These are phyloP conservation scores for Hymenoscyphus occultus DNA, from an alignment of 2,329 filamentous ascomycete genomes.

Conservation along the genomic window DNA sequence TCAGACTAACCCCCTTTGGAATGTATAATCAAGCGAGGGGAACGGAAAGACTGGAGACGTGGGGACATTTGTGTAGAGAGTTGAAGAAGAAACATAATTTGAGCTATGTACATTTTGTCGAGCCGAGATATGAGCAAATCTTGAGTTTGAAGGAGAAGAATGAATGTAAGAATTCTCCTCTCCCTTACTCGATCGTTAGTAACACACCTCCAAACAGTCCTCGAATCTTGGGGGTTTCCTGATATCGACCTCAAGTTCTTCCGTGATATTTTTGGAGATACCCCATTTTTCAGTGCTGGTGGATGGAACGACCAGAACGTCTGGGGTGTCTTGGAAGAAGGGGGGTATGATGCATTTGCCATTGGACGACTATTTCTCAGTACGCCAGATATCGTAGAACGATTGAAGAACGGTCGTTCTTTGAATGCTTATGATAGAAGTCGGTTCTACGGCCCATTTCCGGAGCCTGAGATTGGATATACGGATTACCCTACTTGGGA, in stretches of 20 bases:
- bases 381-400: conserved; percentile 47
- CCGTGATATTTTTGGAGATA: conserved; percentile 49
- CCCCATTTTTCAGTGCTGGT: conserved; percentile 55
- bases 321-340: conserved; percentile 47
- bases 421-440: conserved; percentile 44
- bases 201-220: conserved; percentile 30
- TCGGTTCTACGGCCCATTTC: conserved; percentile 44
- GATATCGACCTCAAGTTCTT: conserved; percentile 47
- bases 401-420: conserved; percentile 41
- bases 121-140: conserved; percentile 53
- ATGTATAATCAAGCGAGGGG: conserved; percentile 51
- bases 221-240: conserved; percentile 46
- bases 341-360: conserved; percentile 46
- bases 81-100: conserved; percentile 50
- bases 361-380: conserved; percentile 48
- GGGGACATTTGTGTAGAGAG: conserved; percentile 47
- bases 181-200: not conserved
- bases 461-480: conserved; percentile 37
- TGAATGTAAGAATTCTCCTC: conserved; percentile 30
- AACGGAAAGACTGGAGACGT: conserved; percentile 51
- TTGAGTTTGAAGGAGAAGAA: conserved; percentile 48
- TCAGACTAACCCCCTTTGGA: conserved; percentile 59
- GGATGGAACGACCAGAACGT: conserved; percentile 52
- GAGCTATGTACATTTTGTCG: conserved; percentile 57
- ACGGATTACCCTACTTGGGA: conserved; percentile 38